A percentile compares a stretch with the other conserved stretches of the same genome.
Evolutionary conservation across 2,329 filamentous ascomycete species (phyloP).

Genomic region (Ophiostoma australiae): DNA sequence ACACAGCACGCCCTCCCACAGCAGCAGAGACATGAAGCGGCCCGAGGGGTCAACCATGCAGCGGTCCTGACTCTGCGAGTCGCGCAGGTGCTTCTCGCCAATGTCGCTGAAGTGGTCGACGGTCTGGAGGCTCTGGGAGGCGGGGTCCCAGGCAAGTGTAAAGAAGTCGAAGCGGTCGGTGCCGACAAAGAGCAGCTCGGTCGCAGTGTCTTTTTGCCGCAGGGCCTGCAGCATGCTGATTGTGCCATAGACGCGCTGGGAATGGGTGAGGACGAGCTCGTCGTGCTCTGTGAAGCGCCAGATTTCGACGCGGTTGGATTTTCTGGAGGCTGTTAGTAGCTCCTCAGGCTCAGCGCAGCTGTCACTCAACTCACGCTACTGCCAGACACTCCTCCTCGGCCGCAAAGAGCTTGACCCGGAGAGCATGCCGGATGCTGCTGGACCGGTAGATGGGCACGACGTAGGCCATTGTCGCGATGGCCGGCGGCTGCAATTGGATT

Average conservation of each 20-base stretch:
- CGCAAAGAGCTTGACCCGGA: slow-evolving; percentile 72
- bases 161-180: slow-evolving; percentile 91
- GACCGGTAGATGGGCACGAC: slow-evolving; percentile 88
- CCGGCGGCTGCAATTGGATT: no score
- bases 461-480: slow-evolving; percentile 67
- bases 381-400: slow-evolving; percentile 75
- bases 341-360: no score
- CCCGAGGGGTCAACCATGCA: slow-evolving; percentile 80
- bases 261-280: slow-evolving; percentile 59
- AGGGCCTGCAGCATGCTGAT: slow-evolving; percentile 81
- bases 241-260: slow-evolving; percentile 74
- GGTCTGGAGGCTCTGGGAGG: slow-evolving; percentile 48
- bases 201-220: slow-evolving; percentile 65
- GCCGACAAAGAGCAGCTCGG: slow-evolving; percentile 85
- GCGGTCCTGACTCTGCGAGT: slow-evolving; percentile 76
- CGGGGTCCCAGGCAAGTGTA: slow-evolving; percentile 74
- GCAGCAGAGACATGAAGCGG: slow-evolving; percentile 52
- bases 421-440: slow-evolving; percentile 83
- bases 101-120: slow-evolving; percentile 49
- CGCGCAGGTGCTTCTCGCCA: slow-evolving; percentile 59
- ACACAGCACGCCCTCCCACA: slow-evolving; percentile 57
- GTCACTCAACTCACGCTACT: slow-evolving; percentile 62
- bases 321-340: slow-evolving; percentile 45
- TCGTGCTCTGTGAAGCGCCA: slow-evolving; percentile 65
- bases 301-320: slow-evolving; percentile 80